A percentile compares a stretch with the other conserved stretches of the same genome.
phyloP scores from a whole-genome alignment of 1,284 basidiomycete species.

The Anthracocystis walkeri region DNA sequence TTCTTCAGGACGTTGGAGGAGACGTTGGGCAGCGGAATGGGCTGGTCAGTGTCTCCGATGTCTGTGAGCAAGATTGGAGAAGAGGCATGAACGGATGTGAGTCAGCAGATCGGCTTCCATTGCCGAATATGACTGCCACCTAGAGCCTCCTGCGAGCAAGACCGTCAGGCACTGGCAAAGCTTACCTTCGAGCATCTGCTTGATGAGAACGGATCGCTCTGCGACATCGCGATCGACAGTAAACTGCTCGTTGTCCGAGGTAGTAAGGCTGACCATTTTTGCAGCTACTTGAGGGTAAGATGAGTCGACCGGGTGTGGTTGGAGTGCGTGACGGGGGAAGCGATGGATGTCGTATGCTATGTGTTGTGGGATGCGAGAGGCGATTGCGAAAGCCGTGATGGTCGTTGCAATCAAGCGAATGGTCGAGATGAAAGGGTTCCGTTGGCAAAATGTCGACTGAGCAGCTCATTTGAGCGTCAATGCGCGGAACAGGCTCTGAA shows the following conservation, averaged over 20 bases:
- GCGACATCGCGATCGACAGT: conserved; percentile 93
- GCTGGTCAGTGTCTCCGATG: conserved; percentile 73
- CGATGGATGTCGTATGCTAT: neutral
- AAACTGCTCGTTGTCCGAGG: conserved; percentile 96
- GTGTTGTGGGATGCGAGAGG: neutral
- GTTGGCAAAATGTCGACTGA: conserved; percentile 16
- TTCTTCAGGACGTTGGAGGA: conserved; percentile 96
- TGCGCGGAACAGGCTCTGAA: conserved; percentile 11
- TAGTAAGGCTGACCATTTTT: conserved; percentile 63
- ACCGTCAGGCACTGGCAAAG: conserved; percentile 5
- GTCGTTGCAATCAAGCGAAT: conserved; percentile 6
- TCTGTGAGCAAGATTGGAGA: conserved; percentile 30
- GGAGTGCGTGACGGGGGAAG: neutral
- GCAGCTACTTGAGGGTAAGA: neutral
- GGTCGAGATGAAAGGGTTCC: conserved; percentile 1
- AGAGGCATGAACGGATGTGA: neutral
- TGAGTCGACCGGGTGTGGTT: neutral
- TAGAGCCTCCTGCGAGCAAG: neutral
- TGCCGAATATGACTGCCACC: neutral
- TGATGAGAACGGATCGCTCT: conserved; percentile 94
- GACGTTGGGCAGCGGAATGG: conserved; percentile 97
- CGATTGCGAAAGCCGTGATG: neutral
- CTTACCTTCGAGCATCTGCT: conserved; percentile 98
- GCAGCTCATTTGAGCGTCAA: conserved; percentile 19
- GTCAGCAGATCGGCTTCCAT: neutral